Evolutionary conservation across 108 stramenopile genomes (phyloP), one percentile per base, ranked within the genome.

Genomic region (Licmophora abbreviata): DNA sequence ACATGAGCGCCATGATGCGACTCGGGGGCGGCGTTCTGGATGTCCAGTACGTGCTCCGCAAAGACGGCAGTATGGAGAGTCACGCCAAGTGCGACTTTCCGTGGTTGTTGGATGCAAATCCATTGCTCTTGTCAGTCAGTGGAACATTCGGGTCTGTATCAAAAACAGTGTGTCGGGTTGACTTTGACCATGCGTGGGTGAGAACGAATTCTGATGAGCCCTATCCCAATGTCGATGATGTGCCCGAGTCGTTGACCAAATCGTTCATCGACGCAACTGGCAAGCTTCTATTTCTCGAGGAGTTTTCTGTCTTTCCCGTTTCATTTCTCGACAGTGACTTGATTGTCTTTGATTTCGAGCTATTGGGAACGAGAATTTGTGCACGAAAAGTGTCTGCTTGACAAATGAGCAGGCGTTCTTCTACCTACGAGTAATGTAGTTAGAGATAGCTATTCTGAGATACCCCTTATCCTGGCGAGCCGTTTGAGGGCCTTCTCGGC

Each of bases 331-430:
- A 83, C 63, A 46, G 67, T 26, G 79, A 87, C 38, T 38, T 65
- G n/a, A 87, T 83, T 59, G 79, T 87, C 9, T 87, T 87, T 68
- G 76, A 81, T 63, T 87, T 87, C 38, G 74, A 83, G 51, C 46
- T 81, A 11, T 48, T 87, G 5, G 79, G 85, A 5, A 87, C 85
- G 2, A 63, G 81, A 35, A 81, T 87, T 33, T 81, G 80, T 62
- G 85, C 85, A 8, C 56, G 76, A 46, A 87, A 77, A 66, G 55
- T 23, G 15, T 40, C 38, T 11, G 12, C 34, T 12, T 9, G 10
- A 35, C 12, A 35, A 35, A 35, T 11, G 9, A 12, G 34, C 34
- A 35, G n/a, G n/a, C n/a, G n/a, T n/a, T n/a, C n/a, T n/a, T n/a
- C n/a, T n/a, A n/a, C n/a, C n/a, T n/a, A n/a, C n/a, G n/a, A n/a